Evolutionary conservation across 2,329 filamentous ascomycete species (phyloP).

Genomic region (Botrytis fabae): DNA sequence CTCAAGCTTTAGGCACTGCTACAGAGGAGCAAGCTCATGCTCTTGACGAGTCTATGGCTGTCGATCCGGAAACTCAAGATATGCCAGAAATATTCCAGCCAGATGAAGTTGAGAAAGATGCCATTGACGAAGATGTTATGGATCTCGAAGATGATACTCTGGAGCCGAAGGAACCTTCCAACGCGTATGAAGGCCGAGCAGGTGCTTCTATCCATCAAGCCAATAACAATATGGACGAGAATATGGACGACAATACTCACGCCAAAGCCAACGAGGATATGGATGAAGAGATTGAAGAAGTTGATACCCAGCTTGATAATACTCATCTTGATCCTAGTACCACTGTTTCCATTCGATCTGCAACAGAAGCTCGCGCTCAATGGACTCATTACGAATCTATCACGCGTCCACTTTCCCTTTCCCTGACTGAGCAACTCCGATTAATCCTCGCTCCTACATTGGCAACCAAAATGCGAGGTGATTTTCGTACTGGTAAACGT

Average conservation of each 20-base stretch:
- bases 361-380: conserved; percentile 65
- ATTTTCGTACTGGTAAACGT: conserved; percentile 95
- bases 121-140: conserved; percentile 48
- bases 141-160: conserved; percentile 45
- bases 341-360: conserved; percentile 39
- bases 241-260: conserved; percentile 51
- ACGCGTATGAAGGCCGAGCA: conserved; percentile 56
- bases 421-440: conserved; percentile 89
- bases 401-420: conserved; percentile 83
- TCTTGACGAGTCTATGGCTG: conserved; percentile 84
- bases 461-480: conserved; percentile 92
- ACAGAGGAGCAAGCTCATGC: conserved; percentile 83
- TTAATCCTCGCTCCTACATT: conserved; percentile 93
- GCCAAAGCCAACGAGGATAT: conserved; percentile 42
- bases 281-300: conserved; percentile 43
- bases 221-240: conserved; percentile 48
- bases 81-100: conserved; percentile 55
- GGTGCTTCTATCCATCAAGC: conserved; percentile 57
- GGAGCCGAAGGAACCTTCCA: conserved; percentile 46
- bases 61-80: conserved; percentile 67
- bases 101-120: conserved; percentile 46
- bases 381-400: conserved; percentile 84
- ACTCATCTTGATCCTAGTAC: conserved; percentile 60
- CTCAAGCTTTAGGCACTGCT: conserved; percentile 87
- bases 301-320: conserved; percentile 62